Base-by-base conservation (phyloP, 2,329 filamentous ascomycete genomes). In the Elsinoe australis region DNA sequence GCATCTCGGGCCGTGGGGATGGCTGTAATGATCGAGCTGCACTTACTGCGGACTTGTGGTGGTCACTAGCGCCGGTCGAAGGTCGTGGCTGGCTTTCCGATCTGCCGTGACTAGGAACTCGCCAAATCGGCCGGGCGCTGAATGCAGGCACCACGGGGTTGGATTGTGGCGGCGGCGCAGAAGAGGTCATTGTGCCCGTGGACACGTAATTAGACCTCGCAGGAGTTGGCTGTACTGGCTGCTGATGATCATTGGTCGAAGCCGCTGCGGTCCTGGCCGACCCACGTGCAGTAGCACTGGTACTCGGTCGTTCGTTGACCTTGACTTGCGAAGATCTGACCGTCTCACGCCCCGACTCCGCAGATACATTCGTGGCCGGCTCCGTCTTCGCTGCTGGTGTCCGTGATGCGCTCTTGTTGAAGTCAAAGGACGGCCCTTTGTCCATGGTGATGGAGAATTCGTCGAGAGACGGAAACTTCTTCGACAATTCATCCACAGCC, bases 371-470 rank as follows among this genome's bases (percentile, higher is more conserved):
- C 10, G 34, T 71, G 65, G 1, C 58, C 82, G 14, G 24, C 55
- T 56, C 2, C 48, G 51, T 3, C 48, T 52, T 41, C 18, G 10
- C 19, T 35, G 19, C n/a, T 10, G 35, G 12, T n/a, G 46, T 10
- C 32, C 9, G 15, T 6, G 34, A 1, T 4, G 12, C 4, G 3
- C 28, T 26, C 18, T 38, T 53, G 8, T 33, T 15, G 62, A 95
- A 95, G 48, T 90, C 82, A 58, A 95, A 95, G 51, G 87, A 89
- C 52, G 79, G 69, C 2, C 85, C 85, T 53, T 85, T 79, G 53
- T 96, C 88, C 56, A 94, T 87, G 35, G 95, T 70, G 14, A 98
- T 71, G 2, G 90, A 83, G 61, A 98, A 98, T 56, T 96, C 87
- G 59, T 96, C 89, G 18, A 98, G 72, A 4, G 87, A 89, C 0